phyloP scores from a whole-genome alignment of 2,329 filamentous ascomycete species.

The Coniochaeta sp. region DNA sequence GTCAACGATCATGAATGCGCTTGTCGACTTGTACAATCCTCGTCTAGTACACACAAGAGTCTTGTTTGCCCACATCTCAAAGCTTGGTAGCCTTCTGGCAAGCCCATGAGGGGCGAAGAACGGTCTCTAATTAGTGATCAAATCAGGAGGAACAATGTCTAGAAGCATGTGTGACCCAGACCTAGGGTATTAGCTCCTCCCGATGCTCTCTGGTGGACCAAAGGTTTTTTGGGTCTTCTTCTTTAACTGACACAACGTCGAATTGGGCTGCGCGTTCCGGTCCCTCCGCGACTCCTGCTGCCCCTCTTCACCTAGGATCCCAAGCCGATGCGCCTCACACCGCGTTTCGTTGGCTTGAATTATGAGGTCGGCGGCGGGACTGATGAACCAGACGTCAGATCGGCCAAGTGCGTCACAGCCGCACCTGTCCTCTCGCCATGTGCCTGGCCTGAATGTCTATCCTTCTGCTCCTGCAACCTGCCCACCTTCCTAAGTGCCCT shows the following conservation, averaged over 20 bases:
- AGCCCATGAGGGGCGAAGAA: neutral
- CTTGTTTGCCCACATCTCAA: neutral
- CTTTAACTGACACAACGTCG: neutral
- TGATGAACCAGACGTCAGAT: neutral
- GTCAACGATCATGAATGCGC: neutral
- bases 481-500: slow-evolving; percentile 63
- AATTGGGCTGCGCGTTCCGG: neutral
- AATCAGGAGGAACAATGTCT: neutral
- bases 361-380: neutral
- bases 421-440: neutral
- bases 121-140: neutral
- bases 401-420: neutral
- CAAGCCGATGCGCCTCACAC: neutral
- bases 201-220: neutral
- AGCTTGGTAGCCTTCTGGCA: neutral
- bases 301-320: neutral
- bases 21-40: no score
- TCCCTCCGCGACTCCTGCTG: neutral
- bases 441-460: neutral
- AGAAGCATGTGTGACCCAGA: neutral
- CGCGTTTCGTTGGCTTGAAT: neutral
- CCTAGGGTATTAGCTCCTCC: neutral
- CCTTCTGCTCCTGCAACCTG: slow-evolving; percentile 2
- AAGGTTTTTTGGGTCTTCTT: neutral
- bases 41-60: no score